Conservation (phyloP, 345 rosid species). For the Kernera saxatilis region DNA sequence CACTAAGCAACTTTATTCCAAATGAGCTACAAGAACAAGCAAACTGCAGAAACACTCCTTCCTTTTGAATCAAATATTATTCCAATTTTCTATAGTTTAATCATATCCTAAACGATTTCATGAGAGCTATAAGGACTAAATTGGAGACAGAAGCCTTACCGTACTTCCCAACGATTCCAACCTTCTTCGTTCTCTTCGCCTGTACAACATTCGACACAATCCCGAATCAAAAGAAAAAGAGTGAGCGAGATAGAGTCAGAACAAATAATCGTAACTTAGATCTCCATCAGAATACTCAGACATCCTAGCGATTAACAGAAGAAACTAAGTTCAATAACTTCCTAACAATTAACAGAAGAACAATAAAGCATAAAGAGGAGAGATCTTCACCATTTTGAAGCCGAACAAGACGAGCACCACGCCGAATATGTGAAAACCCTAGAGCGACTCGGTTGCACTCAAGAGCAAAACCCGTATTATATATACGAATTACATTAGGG, state of each 20-base stretch:
- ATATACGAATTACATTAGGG: constrained; percentile 5
- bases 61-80: not conserved
- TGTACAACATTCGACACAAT: not conserved
- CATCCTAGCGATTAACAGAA: no score
- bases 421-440: constrained; percentile 6
- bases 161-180: constrained; percentile 69
- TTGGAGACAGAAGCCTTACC: constrained; percentile 27
- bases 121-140: not conserved
- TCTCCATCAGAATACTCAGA: not conserved
- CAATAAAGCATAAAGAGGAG: no score
- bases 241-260: not conserved
- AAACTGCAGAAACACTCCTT: not conserved
- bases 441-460: not conserved
- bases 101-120: not conserved
- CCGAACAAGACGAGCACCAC: not conserved
- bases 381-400: constrained; percentile 5
- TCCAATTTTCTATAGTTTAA: not conserved
- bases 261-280: not conserved
- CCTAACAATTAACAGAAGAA: not conserved
- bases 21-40: not conserved
- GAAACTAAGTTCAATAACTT: not conserved
- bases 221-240: not conserved
- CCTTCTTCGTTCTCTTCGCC: constrained; percentile 85
- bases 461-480: not conserved
- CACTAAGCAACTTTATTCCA: not conserved